A percentile compares a stretch with the other conserved stretches of the same genome.
Conservation (phyloP, 2,329 filamentous ascomycete species). For the Diplodia corticola region DNA sequence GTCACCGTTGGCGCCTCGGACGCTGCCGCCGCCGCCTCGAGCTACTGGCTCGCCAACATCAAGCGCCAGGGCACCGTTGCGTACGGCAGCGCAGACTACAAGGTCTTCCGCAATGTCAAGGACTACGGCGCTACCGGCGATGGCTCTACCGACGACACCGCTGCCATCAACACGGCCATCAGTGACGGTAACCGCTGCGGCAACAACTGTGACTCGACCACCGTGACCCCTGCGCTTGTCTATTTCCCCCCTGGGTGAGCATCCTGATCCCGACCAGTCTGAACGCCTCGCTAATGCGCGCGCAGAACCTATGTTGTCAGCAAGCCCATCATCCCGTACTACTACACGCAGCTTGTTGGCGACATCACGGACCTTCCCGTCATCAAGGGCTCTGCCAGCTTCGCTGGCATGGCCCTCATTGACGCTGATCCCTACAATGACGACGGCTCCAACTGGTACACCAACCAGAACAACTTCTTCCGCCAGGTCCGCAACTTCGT, state of each 20-base stretch:
- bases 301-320: slow-evolving; percentile 71
- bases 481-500: slow-evolving; percentile 57
- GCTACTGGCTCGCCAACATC: slow-evolving; percentile 73
- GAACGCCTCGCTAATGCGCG: neutral
- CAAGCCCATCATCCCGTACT: slow-evolving; percentile 76
- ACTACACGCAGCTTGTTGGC: slow-evolving; percentile 91
- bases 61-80: slow-evolving; percentile 67
- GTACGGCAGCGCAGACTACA: slow-evolving; percentile 63
- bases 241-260: slow-evolving; percentile 78
- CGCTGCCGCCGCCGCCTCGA: slow-evolving; percentile 31
- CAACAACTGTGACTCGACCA: slow-evolving; percentile 77
- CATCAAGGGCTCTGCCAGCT: slow-evolving; percentile 64
- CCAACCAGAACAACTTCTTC: slow-evolving; percentile 58
- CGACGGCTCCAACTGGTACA: slow-evolving; percentile 51
- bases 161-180: slow-evolving; percentile 83
- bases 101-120: slow-evolving; percentile 56
- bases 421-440: slow-evolving; percentile 83
- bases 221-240: slow-evolving; percentile 78
- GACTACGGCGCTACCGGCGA: slow-evolving; percentile 53
- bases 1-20: slow-evolving; percentile 25
- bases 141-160: slow-evolving; percentile 77
- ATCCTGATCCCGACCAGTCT: neutral
- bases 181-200: slow-evolving; percentile 78
- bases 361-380: slow-evolving; percentile 72
- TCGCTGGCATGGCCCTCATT: slow-evolving; percentile 83